Percentiles rank a stretch among this genome's conserved stretches.
phyloP scores from a whole-genome alignment of 2,329 filamentous ascomycete species.

The Akanthomyces dipterigenus region DNA sequence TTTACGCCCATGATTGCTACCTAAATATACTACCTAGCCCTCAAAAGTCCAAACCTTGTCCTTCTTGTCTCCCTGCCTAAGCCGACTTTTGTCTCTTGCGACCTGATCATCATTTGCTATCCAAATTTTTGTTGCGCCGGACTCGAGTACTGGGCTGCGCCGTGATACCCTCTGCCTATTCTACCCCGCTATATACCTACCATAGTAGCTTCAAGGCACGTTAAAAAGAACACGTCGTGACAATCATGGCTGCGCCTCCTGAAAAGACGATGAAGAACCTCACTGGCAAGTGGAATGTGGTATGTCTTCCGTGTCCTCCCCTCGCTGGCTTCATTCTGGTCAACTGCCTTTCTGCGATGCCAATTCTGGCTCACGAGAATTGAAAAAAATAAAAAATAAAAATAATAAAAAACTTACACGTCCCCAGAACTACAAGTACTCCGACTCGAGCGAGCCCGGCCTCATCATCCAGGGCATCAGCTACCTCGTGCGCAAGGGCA shows the following conservation, averaged over 20 bases:
- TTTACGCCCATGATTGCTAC: neutral
- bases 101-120: too few species aligned
- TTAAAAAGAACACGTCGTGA: neutral
- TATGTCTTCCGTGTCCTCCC: conserved; percentile 34
- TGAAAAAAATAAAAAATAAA: too few species aligned
- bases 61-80: too few species aligned
- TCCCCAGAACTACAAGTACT: conserved; percentile 74
- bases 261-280: conserved; percentile 61
- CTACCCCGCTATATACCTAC: neutral
- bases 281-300: conserved; percentile 63
- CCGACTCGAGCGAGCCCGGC: conserved; percentile 60
- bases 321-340: neutral
- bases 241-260: conserved; percentile 64
- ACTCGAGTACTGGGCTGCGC: too few species aligned
- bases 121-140: too few species aligned
- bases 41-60: neutral
- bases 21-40: neutral
- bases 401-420: too few species aligned
- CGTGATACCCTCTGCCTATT: neutral
- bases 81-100: too few species aligned
- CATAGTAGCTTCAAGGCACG: neutral
- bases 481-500: conserved; percentile 66
- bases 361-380: too few species aligned
- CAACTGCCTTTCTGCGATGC: too few species aligned
- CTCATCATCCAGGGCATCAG: conserved; percentile 66